Evolutionary conservation across 129 eudicot species (phyloP), one percentile per base, ranked within the genome.

Genomic region (Calendula officinalis): DNA sequence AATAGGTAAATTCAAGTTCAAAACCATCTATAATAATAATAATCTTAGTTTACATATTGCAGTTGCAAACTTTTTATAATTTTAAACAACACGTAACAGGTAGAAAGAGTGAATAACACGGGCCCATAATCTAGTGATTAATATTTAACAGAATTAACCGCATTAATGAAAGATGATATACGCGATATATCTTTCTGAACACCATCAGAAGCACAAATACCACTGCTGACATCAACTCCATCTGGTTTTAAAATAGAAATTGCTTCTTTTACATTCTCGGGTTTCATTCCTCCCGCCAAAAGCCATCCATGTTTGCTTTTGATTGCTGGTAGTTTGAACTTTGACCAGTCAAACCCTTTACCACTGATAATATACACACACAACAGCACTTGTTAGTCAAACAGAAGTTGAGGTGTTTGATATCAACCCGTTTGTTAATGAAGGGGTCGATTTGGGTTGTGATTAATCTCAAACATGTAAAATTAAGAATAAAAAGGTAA

Each of bases 151-250:
- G 91, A 92, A 33, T 75, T 69, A 11, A 88, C 96, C 6, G 91
- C 86, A 27, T 37, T 61, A 78, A 94, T 88, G 84, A 94, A 94
- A 13, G 95, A 82, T 5, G 49, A 73, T 59, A 94, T 83, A 8
- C 81, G 80, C 3, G 76, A 77, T 74, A 75, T 67, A 74, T 94
- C 99, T 73, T 94, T 94, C 45, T 69, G 82, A 62, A 94, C 70
- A 45, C 99, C 99, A 78, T 88, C 97, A 35, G 86, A 77, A 67
- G 66, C 89, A 70, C 99, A 94, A 17, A 94, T 86, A 59, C 99
- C 99, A 42, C 99, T 94, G 43, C 99, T 94, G 36, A 94, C 95
- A 83, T 94, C 99, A 22, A 94, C 67, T 45, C 95, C 99, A 60
- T 81, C 67, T 4, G 99, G 99, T 64, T 32, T 86, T 22, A 86